A percentile compares a stretch with the other conserved stretches of the same genome.
Conservation (phyloP, 2,329 filamentous ascomycete genomes). For the Fusarium sp. region DNA sequence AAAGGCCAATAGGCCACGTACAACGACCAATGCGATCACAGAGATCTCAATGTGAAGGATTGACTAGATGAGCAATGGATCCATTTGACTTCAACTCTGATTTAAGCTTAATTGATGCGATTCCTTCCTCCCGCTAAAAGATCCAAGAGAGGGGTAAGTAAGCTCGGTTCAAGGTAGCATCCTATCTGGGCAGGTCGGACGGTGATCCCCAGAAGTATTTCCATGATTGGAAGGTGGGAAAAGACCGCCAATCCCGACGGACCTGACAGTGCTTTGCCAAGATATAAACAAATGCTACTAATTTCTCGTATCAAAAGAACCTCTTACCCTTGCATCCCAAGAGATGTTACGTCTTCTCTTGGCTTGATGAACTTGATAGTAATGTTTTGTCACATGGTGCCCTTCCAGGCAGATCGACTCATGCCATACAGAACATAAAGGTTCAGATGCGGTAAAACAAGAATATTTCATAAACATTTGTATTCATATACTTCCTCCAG, state of each 20-base stretch:
- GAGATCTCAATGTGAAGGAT: no score
- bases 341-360: no score
- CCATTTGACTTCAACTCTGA: neutral
- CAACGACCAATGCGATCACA: no score
- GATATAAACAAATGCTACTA: neutral
- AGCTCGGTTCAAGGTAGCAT: neutral
- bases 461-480: neutral
- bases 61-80: no score
- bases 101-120: conserved; percentile 14
- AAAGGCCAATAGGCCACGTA: no score
- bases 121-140: neutral
- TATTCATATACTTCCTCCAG: neutral
- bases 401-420: no score
- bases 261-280: neutral
- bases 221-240: conserved; percentile 1
- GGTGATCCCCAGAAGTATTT: neutral
- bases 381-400: no score
- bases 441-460: neutral
- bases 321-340: neutral
- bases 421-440: no score
- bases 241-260: neutral
- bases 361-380: fast-evolving
- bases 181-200: conserved; percentile 13
- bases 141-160: conserved; percentile 5
- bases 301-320: neutral